A percentile compares a stretch with the other conserved stretches of the same genome.
These are phyloP conservation scores for Luzula sylvatica DNA, from an alignment of 176 grass and related monocot genomes.

Conservation along the genomic window DNA sequence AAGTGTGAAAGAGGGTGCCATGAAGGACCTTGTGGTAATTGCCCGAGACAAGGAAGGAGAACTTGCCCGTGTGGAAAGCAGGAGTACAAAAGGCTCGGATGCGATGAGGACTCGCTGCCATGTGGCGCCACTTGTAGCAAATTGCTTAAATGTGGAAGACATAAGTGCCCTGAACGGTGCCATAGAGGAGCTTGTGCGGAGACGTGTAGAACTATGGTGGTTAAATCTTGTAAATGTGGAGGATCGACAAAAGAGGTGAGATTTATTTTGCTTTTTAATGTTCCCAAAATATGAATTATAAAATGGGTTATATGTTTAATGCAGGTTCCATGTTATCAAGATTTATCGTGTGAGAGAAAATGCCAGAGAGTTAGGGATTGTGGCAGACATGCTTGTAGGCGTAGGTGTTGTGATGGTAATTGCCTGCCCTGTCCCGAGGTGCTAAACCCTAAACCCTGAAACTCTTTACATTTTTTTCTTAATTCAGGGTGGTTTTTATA, in stretches of 20 bases:
- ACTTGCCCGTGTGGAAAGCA: conserved; percentile 89
- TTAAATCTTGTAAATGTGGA: conserved; percentile 64
- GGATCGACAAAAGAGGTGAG: conserved; percentile 69
- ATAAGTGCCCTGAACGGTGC: conserved; percentile 78
- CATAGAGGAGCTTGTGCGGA: conserved; percentile 56
- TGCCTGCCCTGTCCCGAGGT: conserved; percentile 81
- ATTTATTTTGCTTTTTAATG: background rate
- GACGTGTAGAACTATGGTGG: conserved; percentile 63
- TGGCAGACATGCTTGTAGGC: conserved; percentile 84
- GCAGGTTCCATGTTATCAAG: conserved; percentile 98
- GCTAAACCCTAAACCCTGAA: background rate
- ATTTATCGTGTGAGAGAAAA: conserved; percentile 92
- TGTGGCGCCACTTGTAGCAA: conserved; percentile 78
- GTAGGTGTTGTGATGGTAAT: conserved; percentile 77
- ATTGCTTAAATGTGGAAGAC: conserved; percentile 50
- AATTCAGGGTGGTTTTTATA: background rate
- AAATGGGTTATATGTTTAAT: conserved; percentile 11
- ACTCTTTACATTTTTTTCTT: background rate
- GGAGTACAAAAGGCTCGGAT: conserved; percentile 55
- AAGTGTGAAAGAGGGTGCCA: conserved; percentile 85
- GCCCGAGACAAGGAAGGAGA: conserved; percentile 58
- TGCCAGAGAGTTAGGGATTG: conserved; percentile 63
- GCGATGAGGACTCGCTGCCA: conserved; percentile 55
- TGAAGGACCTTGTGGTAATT: conserved; percentile 57
- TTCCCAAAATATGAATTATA: background rate